A percentile compares a stretch with the other conserved stretches of the same genome.
Conservation (phyloP, 1,284 basidiomycete species). For the Malassezia cuniculi region DNA sequence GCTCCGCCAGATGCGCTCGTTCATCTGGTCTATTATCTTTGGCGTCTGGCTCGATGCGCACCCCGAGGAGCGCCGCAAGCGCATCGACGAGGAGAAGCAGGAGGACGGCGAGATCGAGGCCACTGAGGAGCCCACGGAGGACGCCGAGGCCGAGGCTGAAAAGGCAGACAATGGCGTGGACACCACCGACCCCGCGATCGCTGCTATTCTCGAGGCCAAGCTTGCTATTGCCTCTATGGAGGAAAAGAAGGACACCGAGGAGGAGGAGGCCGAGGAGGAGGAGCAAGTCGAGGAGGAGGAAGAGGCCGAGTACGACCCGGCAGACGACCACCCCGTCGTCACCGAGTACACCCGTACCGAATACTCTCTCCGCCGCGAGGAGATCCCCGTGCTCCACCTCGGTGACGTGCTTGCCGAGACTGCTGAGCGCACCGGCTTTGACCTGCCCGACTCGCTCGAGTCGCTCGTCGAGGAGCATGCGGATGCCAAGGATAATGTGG, state of each 20-base stretch:
- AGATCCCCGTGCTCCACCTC: conserved; percentile 6
- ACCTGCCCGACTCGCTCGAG: not conserved
- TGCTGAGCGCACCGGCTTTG: not conserved
- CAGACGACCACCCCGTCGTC: conserved; percentile 4
- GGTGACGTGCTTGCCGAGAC: conserved; percentile 2
- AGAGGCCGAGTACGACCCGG: not conserved
- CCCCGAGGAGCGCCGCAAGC: conserved; percentile 5
- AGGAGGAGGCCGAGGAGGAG: not conserved
- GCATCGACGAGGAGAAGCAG: conserved; percentile 1
- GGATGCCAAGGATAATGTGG: not conserved
- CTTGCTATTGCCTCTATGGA: no score
- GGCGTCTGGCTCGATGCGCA: conserved; percentile 11
- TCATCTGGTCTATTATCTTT: conserved; percentile 9
- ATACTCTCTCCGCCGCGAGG: conserved; percentile 12
- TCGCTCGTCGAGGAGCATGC: not conserved
- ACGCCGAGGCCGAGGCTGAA: not conserved
- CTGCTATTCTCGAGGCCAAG: no score
- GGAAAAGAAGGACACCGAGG: not conserved
- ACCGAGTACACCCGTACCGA: conserved; percentile 16
- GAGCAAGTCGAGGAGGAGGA: conserved; percentile 1
- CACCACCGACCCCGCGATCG: no score
- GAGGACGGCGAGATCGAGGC: not conserved
- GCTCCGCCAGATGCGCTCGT: conserved; percentile 6
- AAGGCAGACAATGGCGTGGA: not conserved
- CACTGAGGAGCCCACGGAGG: not conserved